These are phyloP conservation scores for Phaffia australis DNA, from an alignment of 768 basidiomycete species.

Conservation along the genomic window DNA sequence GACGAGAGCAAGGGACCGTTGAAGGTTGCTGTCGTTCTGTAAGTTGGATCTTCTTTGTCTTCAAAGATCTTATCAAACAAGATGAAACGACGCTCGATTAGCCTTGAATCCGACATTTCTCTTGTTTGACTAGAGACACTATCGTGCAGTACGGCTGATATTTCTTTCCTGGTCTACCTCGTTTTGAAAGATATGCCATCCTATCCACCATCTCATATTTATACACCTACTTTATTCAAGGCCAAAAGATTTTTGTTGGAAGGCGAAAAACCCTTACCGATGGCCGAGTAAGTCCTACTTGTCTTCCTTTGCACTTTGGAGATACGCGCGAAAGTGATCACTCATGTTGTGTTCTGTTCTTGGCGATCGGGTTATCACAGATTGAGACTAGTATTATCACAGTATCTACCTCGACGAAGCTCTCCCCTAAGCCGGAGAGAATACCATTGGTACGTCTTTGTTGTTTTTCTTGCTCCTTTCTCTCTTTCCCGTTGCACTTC, in stretches of 20 bases:
- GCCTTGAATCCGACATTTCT: background rate
- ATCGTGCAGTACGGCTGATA: background rate
- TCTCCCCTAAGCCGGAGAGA: slow-evolving; percentile 2
- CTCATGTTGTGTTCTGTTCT: background rate
- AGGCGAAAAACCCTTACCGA: slow-evolving; percentile 75
- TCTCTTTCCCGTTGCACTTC: slow-evolving; percentile 5
- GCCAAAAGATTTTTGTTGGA: slow-evolving; percentile 72
- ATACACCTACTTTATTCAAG: slow-evolving; percentile 78
- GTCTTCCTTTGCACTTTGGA: background rate
- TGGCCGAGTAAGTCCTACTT: slow-evolving; percentile 47
- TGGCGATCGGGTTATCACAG: background rate
- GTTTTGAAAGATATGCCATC: slow-evolving; percentile 52
- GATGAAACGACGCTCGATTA: background rate
- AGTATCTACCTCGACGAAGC: slow-evolving; percentile 7
- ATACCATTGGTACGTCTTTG: slow-evolving; percentile 13
- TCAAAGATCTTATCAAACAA: background rate
- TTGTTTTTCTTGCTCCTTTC: background rate
- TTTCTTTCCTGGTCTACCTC: too few species aligned
- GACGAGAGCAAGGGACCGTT: slow-evolving; percentile 74
- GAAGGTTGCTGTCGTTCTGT: slow-evolving; percentile 67
- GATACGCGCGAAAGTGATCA: background rate
- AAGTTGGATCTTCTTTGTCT: slow-evolving; percentile 37
- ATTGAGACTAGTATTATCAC: slow-evolving; percentile 21
- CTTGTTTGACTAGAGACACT: background rate
- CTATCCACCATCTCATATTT: slow-evolving; percentile 62